phyloP scores from a whole-genome alignment of 2,329 filamentous ascomycete species.

The Fusarium setosum region DNA sequence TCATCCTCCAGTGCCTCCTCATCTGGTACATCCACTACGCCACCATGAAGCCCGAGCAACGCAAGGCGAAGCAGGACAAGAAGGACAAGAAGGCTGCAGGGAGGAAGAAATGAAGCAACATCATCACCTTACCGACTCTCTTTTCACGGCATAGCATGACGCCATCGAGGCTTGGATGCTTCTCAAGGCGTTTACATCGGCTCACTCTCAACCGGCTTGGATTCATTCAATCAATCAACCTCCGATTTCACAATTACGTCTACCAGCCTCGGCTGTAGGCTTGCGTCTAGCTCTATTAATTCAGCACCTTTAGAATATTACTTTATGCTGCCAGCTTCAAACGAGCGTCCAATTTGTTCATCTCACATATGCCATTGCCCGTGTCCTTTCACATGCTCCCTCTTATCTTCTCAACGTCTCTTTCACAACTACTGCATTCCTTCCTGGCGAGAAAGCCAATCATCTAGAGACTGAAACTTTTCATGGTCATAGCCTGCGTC shows the following conservation, averaged over 20 bases:
- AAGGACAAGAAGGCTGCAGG: slow-evolving; percentile 54
- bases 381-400: background rate
- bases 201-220: background rate
- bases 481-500: slow-evolving; percentile 1
- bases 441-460: slow-evolving; percentile 27
- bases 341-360: background rate
- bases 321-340: background rate
- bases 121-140: background rate
- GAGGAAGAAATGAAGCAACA: slow-evolving; percentile 25
- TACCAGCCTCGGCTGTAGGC: background rate
- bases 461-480: slow-evolving; percentile 26
- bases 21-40: slow-evolving; percentile 70
- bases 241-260: background rate
- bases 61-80: slow-evolving; percentile 61
- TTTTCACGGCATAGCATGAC: background rate
- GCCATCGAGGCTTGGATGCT: background rate
- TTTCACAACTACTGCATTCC: background rate
- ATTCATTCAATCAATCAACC: background rate
- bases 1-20: slow-evolving; percentile 59
- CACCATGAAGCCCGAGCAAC: slow-evolving; percentile 71
- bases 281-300: slow-evolving; percentile 12
- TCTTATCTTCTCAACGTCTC: background rate
- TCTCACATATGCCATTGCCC: background rate
- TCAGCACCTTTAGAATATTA: slow-evolving; percentile 17
- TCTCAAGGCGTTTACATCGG: background rate